Base-by-base conservation (phyloP, 176 grass and related monocot genomes). In the Musa troglodytarum region DNA sequence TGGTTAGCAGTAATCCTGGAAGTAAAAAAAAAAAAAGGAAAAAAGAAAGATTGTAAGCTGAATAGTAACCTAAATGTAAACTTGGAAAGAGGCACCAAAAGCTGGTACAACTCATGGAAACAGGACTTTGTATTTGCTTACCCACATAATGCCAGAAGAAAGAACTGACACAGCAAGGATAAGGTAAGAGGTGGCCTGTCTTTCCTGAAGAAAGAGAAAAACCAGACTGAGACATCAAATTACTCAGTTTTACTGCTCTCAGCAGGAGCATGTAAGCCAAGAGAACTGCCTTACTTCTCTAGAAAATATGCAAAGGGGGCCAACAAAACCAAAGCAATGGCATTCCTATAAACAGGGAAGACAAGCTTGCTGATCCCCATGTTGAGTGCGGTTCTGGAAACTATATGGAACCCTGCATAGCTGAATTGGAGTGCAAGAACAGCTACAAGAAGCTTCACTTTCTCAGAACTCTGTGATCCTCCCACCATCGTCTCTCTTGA, bases 1-100 rank as follows among this genome's bases (percentile, higher is more conserved):
- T 96, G 93, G 85, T 96, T 96, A 74, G 93, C 93, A 50, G 93
- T 96, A 80, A 96, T 96, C 70, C 88, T 96, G 81, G 67, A 79
- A 83, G 54, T 53, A 54, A 68, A 16, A 76, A 49, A 49, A 67
- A 22, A 22, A 54, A 11, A 59, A 13, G 20, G 24, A 50, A 51
- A 16, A 82, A 50, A 14, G 49, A 43, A 66, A 9, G 50, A 76
- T 75, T 75, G 16, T 34, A 49, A 63, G 61, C 20, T 34, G 16
- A 8, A 21, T 56, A 43, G 34, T 43, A 5, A 43, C 34, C 34
- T 34, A 43, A 43, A 0, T 43, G 3, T 43, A 43, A 4, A 43
- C 34, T 43, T 43, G 34, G 34, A 43, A 43, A 43, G 34, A 43
- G 34, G 34, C 34, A 43, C 3, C 34, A 5, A 43, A 43, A 43